Base-by-base conservation (phyloP, 2,329 filamentous ascomycete genomes). In the Aspergillus intermedius region DNA sequence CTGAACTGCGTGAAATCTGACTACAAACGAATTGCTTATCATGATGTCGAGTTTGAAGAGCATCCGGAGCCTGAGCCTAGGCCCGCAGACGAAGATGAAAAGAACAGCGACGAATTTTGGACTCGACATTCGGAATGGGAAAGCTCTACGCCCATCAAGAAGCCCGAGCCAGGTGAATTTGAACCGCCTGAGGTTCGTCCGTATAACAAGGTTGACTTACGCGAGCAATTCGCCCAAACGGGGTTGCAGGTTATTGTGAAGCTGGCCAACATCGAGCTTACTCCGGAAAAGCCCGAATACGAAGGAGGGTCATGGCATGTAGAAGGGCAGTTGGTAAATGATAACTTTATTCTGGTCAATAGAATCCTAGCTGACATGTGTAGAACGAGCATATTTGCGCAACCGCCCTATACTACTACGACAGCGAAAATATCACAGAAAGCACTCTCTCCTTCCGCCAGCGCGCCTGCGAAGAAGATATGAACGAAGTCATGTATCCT, bases 381-480 rank as follows among this genome's bases (percentile, higher is more conserved):
- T 46, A 65, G 61, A 85, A 86, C 56, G 82, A 86, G 59, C 77
- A 76, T 50, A 86, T 87, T 23, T 76, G 74, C 50, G 80, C 80
- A 0, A 82, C 81, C 0, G 79, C 82, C 0, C 68, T 87, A 2
- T 86, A 83, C 67, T 86, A 86, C 63, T 82, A 82, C 55, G 79
- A 83, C 54, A 69, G 65, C 47, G 73, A 83, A 0, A 87, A 87
- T 60, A 76, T 85, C 47, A 80, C 79, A 0, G 67, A 77, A 1
- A 77, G 69, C 50, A 62, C 60, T 3, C 69, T 85, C 0, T 63
- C 65, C 0, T 82, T 85, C 55, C 74, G 72, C 3, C 75, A 75
- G 6, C 49, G 53, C 0, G 57, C 69, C 30, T 13, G 1, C 59
- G 71, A 40, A 30, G 71, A 40, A 30, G 42, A 12, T 66, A 70